These are phyloP conservation scores for Pecoramyces ruminantium DNA, from an alignment of 192 early-diverging fungal species.

Conservation along the genomic window DNA sequence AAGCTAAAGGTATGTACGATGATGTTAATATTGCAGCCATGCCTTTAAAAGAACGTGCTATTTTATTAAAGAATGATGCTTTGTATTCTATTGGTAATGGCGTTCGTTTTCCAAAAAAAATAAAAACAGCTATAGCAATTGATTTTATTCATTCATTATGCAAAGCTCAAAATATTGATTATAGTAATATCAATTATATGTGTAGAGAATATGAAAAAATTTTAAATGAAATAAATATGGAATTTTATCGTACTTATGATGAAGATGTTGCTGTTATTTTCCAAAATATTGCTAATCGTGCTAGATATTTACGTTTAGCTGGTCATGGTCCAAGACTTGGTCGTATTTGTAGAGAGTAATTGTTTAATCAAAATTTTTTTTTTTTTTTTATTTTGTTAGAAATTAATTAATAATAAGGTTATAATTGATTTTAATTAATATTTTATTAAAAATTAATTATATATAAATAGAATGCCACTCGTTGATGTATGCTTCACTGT, in stretches of 20 bases:
- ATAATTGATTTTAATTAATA: no score
- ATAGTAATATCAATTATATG: neutral
- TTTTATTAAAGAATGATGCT: conserved; percentile 7
- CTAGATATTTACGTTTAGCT: conserved; percentile 69
- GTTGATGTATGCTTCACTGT: conserved; percentile 94
- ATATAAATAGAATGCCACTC: conserved; percentile 58
- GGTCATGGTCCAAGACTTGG: conserved; percentile 77
- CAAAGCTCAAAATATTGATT: neutral
- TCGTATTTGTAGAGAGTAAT: conserved; percentile 43
- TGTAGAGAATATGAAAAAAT: conserved; percentile 33
- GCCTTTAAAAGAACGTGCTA: conserved; percentile 10
- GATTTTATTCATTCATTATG: conserved; percentile 23
- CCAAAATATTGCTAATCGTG: conserved; percentile 56
- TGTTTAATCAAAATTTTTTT: conserved; percentile 1
- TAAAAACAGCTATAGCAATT: conserved; percentile 23
- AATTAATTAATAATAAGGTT: no score
- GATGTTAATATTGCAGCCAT: conserved; percentile 5
- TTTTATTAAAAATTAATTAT: no score
- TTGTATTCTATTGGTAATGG: conserved; percentile 16
- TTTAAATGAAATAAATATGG: conserved; percentile 76
- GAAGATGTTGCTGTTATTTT: conserved; percentile 49
- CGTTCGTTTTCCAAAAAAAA: conserved; percentile 29
- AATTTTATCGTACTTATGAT: conserved; percentile 73
- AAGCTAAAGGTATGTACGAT: neutral
- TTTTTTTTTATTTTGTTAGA: neutral